A percentile compares a stretch with the other conserved stretches of the same genome.
phyloP scores from a whole-genome alignment of 2,329 filamentous ascomycete species.

The Dactylellina sp. region DNA sequence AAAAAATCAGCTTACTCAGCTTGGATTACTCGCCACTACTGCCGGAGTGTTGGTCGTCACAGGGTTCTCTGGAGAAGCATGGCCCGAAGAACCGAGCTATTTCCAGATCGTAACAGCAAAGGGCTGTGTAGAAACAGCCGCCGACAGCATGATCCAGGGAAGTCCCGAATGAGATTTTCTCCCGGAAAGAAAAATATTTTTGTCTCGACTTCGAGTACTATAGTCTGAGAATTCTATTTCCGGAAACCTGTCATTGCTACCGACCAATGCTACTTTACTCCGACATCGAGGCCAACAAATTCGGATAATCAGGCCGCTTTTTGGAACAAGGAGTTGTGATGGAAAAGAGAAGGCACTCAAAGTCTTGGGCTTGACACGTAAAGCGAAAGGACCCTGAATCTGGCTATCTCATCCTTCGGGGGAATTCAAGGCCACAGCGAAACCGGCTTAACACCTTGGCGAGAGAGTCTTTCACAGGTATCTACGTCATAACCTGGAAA shows the following conservation, averaged over 20 bases:
- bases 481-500: slow-evolving; percentile 39
- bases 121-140: slow-evolving; percentile 36
- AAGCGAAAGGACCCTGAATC: slow-evolving; percentile 25
- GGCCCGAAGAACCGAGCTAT: not conserved
- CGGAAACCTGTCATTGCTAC: slow-evolving; percentile 40
- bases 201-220: slow-evolving; percentile 5
- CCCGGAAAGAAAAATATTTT: slow-evolving; percentile 22
- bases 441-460: slow-evolving; percentile 12
- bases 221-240: slow-evolving; percentile 39
- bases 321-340: slow-evolving; percentile 8
- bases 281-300: not conserved
- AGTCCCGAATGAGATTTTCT: not conserved
- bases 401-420: slow-evolving; percentile 43
- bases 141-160: slow-evolving; percentile 3
- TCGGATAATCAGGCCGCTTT: slow-evolving; percentile 37
- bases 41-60: not conserved
- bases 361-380: slow-evolving; percentile 16
- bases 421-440: slow-evolving; percentile 19
- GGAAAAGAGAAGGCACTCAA: slow-evolving; percentile 38
- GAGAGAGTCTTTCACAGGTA: not conserved
- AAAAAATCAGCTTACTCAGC: slow-evolving; percentile 39
- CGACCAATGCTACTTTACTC: slow-evolving; percentile 13
- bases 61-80: not conserved
- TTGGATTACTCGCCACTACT: slow-evolving; percentile 25
- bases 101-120: slow-evolving; percentile 28